A percentile compares a stretch with the other conserved stretches of the same genome.
These are phyloP conservation scores for Hirschfeldia incana DNA, from an alignment of 345 rosid species.

Conservation along the genomic window DNA sequence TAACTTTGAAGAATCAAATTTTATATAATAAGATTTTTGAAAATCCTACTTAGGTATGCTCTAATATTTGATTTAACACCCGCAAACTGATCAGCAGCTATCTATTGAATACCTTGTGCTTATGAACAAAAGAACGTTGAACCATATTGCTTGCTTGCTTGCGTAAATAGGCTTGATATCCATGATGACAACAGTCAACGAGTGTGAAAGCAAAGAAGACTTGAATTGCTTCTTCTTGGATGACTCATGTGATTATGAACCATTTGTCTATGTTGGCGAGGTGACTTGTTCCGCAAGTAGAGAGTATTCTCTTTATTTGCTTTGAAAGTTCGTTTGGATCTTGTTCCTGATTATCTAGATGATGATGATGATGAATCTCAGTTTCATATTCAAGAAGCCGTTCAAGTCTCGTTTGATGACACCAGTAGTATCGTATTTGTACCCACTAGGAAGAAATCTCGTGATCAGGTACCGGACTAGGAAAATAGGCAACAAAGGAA, in stretches of 20 bases:
- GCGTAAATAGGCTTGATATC: not conserved
- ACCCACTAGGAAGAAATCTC: not conserved
- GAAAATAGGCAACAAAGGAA: not conserved
- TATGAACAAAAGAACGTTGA: not conserved
- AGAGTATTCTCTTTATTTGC: not conserved
- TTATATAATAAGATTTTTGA: no score
- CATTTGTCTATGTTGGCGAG: not conserved
- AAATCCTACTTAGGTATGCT: no score
- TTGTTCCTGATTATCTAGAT: not conserved
- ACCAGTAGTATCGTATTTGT: not conserved
- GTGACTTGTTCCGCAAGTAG: not conserved
- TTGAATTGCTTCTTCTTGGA: constrained; percentile 17
- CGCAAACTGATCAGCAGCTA: no score
- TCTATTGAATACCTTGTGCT: not conserved
- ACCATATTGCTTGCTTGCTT: no score
- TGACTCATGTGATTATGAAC: not conserved
- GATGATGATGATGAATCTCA: not conserved
- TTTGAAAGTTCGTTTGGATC: not conserved
- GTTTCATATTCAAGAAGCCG: not conserved
- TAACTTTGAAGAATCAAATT: no score
- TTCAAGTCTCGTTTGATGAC: not conserved
- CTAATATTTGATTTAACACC: no score
- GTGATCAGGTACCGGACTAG: not conserved
- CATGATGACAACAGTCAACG: not conserved
- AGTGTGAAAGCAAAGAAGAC: constrained; percentile 16